Evolutionary conservation across 1,139 yeast species (phyloP).

Genomic region (Lodderomyces jiufengensis): DNA sequence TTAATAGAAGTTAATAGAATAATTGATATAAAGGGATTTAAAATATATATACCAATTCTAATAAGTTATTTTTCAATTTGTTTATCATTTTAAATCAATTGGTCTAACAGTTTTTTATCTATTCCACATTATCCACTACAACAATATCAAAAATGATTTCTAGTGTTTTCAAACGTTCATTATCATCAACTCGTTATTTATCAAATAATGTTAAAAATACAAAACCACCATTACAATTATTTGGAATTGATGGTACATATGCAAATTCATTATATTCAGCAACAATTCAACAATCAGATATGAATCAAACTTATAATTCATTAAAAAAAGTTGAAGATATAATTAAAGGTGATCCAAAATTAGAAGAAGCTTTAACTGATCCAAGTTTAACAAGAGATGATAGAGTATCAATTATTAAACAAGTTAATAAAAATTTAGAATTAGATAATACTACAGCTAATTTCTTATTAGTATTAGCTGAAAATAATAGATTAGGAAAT

Average conservation of each 20-base stretch:
- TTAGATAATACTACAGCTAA: constrained; percentile 76
- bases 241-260: constrained; percentile 94
- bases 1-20: too few relatives aligned
- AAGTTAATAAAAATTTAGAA: constrained; percentile 52
- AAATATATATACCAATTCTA: too few relatives aligned
- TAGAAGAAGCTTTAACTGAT: constrained; percentile 61
- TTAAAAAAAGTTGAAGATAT: constrained; percentile 57
- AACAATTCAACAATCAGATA: constrained; percentile 75
- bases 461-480: constrained; percentile 82
- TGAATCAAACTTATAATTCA: constrained; percentile 69
- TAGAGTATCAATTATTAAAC: constrained; percentile 66
- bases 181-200: constrained; percentile 51
- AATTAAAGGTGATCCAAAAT: constrained; percentile 61
- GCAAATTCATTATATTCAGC: constrained; percentile 95
- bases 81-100: too few relatives aligned
- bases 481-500: constrained; percentile 86
- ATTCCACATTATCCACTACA: too few relatives aligned
- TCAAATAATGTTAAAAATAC: constrained; percentile 37
- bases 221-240: constrained; percentile 90
- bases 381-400: constrained; percentile 81
- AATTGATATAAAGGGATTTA: too few relatives aligned
- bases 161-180: constrained; percentile 66
- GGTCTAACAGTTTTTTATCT: too few relatives aligned
- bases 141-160: too few relatives aligned
- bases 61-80: too few relatives aligned